Evolutionary conservation across 1,139 yeast species (phyloP).

Genomic region (Nakaseomyces uthaithaninus): DNA sequence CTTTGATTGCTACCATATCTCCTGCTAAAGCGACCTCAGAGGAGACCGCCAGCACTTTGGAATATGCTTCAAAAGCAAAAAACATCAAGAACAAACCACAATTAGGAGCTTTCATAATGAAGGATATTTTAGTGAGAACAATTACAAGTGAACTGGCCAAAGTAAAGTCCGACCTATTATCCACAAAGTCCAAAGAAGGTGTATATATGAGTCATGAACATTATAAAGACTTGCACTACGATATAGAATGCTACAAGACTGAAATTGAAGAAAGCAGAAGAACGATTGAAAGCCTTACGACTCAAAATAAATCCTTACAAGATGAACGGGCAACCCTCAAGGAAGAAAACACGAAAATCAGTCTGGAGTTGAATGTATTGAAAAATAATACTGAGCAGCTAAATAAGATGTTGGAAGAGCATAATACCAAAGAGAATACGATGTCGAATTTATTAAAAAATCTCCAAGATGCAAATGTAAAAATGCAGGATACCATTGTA

Average conservation of each 20-base stretch:
- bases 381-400: conserved; percentile 34
- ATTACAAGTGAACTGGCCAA: conserved; percentile 50
- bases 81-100: conserved; percentile 58
- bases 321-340: conserved; percentile 48
- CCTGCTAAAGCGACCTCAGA: conserved; percentile 56
- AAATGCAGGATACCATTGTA: conserved; percentile 29
- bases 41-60: conserved; percentile 57
- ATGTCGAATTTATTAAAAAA: conserved; percentile 28
- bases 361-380: conserved; percentile 40
- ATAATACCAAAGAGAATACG: conserved; percentile 29
- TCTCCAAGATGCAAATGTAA: conserved; percentile 30
- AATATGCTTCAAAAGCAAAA: conserved; percentile 59
- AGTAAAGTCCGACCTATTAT: conserved; percentile 47
- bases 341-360: conserved; percentile 65
- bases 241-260: conserved; percentile 93
- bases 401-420: conserved; percentile 28
- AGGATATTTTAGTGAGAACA: conserved; percentile 49
- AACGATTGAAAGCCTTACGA: conserved; percentile 59
- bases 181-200: conserved; percentile 58
- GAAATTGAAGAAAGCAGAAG: conserved; percentile 80
- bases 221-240: conserved; percentile 67
- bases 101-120: conserved; percentile 38
- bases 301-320: conserved; percentile 55
- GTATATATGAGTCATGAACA: conserved; percentile 52
- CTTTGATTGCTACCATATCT: conserved; percentile 57